phyloP scores from a whole-genome alignment of 768 basidiomycete genomes.

The Trametes villosa region DNA sequence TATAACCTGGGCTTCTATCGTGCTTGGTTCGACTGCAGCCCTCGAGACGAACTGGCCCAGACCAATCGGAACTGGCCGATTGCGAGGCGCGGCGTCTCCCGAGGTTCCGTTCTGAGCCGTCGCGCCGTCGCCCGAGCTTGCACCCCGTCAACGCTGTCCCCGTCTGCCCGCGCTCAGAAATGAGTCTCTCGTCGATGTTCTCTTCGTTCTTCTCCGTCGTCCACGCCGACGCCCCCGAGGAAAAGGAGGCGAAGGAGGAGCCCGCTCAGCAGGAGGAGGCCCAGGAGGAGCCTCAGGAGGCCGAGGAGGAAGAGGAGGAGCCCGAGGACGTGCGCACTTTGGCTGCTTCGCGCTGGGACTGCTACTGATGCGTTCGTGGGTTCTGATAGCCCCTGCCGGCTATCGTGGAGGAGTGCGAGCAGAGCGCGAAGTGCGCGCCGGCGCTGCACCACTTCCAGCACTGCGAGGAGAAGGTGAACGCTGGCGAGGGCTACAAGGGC shows the following conservation, averaged over 20 bases:
- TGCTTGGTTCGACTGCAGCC: not conserved
- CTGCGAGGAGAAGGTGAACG: conserved; percentile 85
- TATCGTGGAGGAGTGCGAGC: conserved; percentile 77
- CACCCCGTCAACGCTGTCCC: conserved; percentile 13
- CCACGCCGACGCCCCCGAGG: conserved; percentile 46
- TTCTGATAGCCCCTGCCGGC: conserved; percentile 61
- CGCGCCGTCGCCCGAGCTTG: not conserved
- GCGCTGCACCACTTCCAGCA: conserved; percentile 85
- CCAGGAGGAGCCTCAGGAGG: conserved; percentile 32
- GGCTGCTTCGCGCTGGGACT: not conserved
- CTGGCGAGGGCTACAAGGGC: conserved; percentile 82
- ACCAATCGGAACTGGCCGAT: conserved; percentile 13
- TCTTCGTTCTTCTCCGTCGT: conserved; percentile 46
- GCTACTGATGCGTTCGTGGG: no score
- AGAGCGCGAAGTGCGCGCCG: conserved; percentile 64
- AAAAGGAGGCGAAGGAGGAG: conserved; percentile 42
- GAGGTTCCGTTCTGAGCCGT: conserved; percentile 12
- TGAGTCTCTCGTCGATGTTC: conserved; percentile 50
- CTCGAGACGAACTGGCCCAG: not conserved
- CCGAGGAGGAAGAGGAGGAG: conserved; percentile 42
- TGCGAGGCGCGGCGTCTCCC: conserved; percentile 4
- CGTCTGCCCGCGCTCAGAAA: conserved; percentile 22
- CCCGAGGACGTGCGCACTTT: conserved; percentile 77
- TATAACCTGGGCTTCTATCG: not conserved
- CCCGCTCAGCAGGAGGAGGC: conserved; percentile 37